Percentiles rank a stretch among this genome's conserved stretches.
Conservation (phyloP, 2,329 filamentous ascomycete genomes). For the Alternaria tenuissima region DNA sequence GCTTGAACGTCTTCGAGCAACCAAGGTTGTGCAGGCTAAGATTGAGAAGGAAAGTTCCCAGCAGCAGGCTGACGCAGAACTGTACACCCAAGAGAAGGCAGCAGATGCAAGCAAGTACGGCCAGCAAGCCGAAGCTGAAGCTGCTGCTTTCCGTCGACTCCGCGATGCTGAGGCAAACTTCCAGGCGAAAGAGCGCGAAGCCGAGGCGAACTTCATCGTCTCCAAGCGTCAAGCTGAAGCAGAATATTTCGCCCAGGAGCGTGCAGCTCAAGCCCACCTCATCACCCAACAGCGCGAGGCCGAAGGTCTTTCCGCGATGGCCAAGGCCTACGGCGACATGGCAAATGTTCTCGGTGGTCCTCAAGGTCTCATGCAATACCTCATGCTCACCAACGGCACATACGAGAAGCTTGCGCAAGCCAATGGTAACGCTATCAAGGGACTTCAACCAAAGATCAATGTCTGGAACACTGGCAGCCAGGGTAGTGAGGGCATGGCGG, state of each 20-base stretch:
- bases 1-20: slow-evolving; percentile 79
- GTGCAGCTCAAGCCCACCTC: slow-evolving; percentile 67
- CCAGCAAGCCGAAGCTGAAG: slow-evolving; percentile 67
- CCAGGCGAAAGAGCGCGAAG: slow-evolving; percentile 51
- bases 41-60: slow-evolving; percentile 73
- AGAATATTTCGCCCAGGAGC: slow-evolving; percentile 53
- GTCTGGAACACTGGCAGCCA: slow-evolving; percentile 82
- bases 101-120: slow-evolving; percentile 66
- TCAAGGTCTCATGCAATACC: slow-evolving; percentile 78
- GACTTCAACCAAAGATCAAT: slow-evolving; percentile 87
- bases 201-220: slow-evolving; percentile 60
- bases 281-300: slow-evolving; percentile 74
- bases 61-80: slow-evolving; percentile 69
- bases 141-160: slow-evolving; percentile 54
- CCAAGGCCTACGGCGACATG: slow-evolving; percentile 79
- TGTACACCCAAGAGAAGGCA: slow-evolving; percentile 59
- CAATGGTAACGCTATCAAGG: slow-evolving; percentile 77
- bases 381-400: slow-evolving; percentile 86
- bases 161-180: slow-evolving; percentile 57
- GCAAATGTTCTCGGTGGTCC: slow-evolving; percentile 78
- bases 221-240: slow-evolving; percentile 55
- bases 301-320: slow-evolving; percentile 78
- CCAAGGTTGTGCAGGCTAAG: slow-evolving; percentile 78
- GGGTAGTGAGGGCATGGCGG: slow-evolving; percentile 55
- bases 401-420: slow-evolving; percentile 80